phyloP scores from a whole-genome alignment of 1,284 basidiomycete genomes.

The Trametes sp. region DNA sequence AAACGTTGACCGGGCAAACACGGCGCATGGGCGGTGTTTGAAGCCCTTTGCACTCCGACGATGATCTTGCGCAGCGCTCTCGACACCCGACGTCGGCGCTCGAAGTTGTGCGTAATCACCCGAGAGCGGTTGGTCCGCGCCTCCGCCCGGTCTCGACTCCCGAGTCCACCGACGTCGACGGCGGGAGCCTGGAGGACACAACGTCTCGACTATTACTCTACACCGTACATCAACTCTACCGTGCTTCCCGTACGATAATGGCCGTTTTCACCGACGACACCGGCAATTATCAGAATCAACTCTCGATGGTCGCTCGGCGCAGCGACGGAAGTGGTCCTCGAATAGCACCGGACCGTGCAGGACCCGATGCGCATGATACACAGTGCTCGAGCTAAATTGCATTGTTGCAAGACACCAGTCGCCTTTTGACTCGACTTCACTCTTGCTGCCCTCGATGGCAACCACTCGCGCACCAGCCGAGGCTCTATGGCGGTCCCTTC shows the following conservation, averaged over 20 bases:
- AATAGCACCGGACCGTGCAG: not conserved
- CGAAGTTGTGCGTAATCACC: constrained; percentile 25
- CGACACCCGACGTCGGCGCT: constrained; percentile 14
- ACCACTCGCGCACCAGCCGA: constrained; percentile 17
- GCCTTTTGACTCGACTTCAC: not conserved
- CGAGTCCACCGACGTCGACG: too few relatives aligned
- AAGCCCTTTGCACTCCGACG: not conserved
- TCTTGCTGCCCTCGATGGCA: not conserved
- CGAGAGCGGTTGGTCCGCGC: constrained; percentile 25
- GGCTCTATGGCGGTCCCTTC: constrained; percentile 48
- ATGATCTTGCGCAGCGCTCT: not conserved
- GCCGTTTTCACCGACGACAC: not conserved
- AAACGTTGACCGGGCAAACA: constrained; percentile 36
- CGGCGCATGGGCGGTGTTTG: constrained; percentile 27
- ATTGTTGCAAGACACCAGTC: not conserved
- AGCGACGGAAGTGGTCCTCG: not conserved
- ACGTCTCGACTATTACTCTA: too few relatives aligned
- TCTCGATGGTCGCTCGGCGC: not conserved
- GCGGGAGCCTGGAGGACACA: too few relatives aligned
- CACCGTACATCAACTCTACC: too few relatives aligned
- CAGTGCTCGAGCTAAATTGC: not conserved
- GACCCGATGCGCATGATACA: not conserved
- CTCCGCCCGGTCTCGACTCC: not conserved
- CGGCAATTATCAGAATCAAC: not conserved
- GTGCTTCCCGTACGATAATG: too few relatives aligned